Percentiles rank a stretch among this genome's conserved stretches.
These are phyloP conservation scores for Phytopythium mirpurense DNA, from an alignment of 352 stramenopile species.

Conservation along the genomic window DNA sequence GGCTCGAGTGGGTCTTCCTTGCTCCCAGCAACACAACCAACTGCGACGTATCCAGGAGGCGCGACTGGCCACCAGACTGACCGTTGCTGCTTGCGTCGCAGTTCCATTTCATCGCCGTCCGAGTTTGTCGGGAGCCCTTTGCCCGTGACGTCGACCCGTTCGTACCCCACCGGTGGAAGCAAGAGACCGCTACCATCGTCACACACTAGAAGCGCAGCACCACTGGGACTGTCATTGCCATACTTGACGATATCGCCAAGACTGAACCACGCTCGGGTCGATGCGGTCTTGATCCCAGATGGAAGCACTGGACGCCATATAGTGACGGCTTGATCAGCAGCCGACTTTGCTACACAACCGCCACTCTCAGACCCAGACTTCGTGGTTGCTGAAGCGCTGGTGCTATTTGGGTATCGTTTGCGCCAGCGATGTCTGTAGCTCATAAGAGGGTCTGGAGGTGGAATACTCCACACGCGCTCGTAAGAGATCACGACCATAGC, in stretches of 20 bases:
- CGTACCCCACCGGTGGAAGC: conserved; percentile 61
- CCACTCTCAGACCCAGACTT: conserved; percentile 2
- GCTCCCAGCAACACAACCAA: conserved; percentile 73
- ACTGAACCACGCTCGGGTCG: conserved; percentile 49
- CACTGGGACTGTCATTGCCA: conserved; percentile 48
- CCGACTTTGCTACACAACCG: conserved; percentile 32
- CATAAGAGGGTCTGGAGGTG: conserved; percentile 67
- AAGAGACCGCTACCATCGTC: conserved; percentile 51
- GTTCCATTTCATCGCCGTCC: conserved; percentile 51
- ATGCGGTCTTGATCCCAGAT: conserved; percentile 23
- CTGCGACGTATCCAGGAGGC: conserved; percentile 63
- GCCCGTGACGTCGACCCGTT: conserved; percentile 77
- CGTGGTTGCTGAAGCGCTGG: not conserved
- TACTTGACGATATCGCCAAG: conserved; percentile 69
- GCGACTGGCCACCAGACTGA: conserved; percentile 83
- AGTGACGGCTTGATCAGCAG: conserved; percentile 51
- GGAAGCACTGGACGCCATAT: conserved; percentile 68
- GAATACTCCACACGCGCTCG: conserved; percentile 79
- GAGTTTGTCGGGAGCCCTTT: conserved; percentile 79
- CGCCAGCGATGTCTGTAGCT: conserved; percentile 83
- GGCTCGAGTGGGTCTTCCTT: conserved; percentile 79
- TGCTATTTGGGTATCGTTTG: conserved; percentile 22
- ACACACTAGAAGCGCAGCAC: conserved; percentile 50
- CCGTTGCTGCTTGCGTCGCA: conserved; percentile 79
- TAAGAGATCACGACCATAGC: conserved; percentile 69